Evolutionary conservation across 2,329 filamentous ascomycete genomes (phyloP), one percentile per base, ranked within the genome.

Genomic region (Geoglossum cookeanum): DNA sequence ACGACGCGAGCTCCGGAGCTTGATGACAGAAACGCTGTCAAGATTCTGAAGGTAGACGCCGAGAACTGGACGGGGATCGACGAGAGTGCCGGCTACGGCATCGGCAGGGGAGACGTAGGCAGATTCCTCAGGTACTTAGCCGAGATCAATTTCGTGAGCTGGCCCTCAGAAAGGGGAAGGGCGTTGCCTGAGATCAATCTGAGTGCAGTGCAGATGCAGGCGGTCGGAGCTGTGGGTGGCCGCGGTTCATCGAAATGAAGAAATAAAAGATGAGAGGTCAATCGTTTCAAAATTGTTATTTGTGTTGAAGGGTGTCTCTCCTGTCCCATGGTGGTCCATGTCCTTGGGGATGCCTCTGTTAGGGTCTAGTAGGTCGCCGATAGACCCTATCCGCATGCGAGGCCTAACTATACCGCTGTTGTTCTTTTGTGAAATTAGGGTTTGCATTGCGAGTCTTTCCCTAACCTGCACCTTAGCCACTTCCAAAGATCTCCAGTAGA

Each of bases 1-100:
- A 80, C 80, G 63, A 86, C 82, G 35, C 79, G 78, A 48, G 84
- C 86, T 0, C 84, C 84, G 0, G 84, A 87, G 66, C 76, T 92
- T 11, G 83, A 87, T 63, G 86, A 91, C 66, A 68, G 63, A 39
- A 88, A 92, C 64, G 79, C 87, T 0, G 74, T 78, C 1, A 71
- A 72, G 1, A 78, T 83, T 0, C 74, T 94, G 29, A 78, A 78
- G 65, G 74, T 75, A 3, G 84, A 90, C 64, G 74, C 74, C 0
- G 72, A 75, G 56, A 22, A 22, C 42, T 77, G 77, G 78, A 55
- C 33, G 77, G 78, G 78, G 29, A 78, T 87, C 9, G 78, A 73
- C 27, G 71, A 55, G 53, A 44, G 62, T 13, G 54, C 61, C 32
- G 65, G 66, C 8, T 62, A 60, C 4, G 63, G 55, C n/a, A 61